Evolutionary conservation across 805 yeast genomes (phyloP).

Genomic region (Torulaspora quercuum): DNA sequence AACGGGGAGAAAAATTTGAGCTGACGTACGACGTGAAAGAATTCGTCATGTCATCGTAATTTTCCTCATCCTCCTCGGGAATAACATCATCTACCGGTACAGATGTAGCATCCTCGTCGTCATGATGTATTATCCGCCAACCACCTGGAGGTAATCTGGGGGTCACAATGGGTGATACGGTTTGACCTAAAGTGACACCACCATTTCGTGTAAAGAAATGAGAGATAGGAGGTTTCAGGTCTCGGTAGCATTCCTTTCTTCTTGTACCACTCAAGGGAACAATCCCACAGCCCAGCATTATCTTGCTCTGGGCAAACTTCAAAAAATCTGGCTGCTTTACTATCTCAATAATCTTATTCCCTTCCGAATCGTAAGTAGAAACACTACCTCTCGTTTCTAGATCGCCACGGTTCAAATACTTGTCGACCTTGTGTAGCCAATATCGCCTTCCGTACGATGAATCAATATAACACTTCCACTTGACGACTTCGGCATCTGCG

Average conservation of each 20-base stretch:
- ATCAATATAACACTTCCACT: constrained; percentile 37
- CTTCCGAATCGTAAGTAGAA: constrained; percentile 61
- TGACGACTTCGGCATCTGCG: constrained; percentile 22
- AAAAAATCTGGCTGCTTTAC: constrained; percentile 40
- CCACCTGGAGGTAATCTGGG: constrained; percentile 37
- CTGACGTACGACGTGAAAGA: constrained; percentile 8
- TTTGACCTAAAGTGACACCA: constrained; percentile 26
- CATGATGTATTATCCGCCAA: constrained; percentile 34
- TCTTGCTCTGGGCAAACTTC: constrained; percentile 40
- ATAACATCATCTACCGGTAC: constrained; percentile 6
- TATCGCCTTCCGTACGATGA: constrained; percentile 64
- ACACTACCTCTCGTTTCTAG: constrained; percentile 37
- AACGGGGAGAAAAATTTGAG: constrained; percentile 6
- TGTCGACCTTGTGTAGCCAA: constrained; percentile 62
- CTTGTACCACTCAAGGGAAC: constrained; percentile 30
- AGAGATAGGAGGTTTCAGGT: constrained; percentile 35
- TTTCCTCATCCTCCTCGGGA: constrained; percentile 10
- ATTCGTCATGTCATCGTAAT: constrained; percentile 5
- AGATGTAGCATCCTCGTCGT: constrained; percentile 11
- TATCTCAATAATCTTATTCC: constrained; percentile 50
- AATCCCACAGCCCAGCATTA: constrained; percentile 38
- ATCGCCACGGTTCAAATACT: constrained; percentile 36
- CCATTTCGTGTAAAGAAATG: constrained; percentile 35
- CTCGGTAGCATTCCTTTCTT: constrained; percentile 32
- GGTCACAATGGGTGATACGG: constrained; percentile 23